phyloP scores from a whole-genome alignment of 31 red algal species.

The Odonthalia washingtoniensis region DNA sequence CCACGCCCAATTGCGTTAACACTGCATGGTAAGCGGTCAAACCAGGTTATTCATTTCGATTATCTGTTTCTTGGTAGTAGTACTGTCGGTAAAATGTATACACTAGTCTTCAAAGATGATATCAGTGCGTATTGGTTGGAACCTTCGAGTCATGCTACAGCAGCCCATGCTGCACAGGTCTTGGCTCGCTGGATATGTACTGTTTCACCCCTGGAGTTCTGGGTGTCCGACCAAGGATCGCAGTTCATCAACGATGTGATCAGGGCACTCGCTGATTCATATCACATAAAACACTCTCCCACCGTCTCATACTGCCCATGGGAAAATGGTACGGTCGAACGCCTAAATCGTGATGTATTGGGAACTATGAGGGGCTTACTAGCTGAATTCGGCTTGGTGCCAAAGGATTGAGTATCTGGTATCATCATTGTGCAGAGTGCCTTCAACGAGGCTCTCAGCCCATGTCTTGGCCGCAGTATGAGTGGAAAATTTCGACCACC shows the following conservation, averaged over 20 bases:
- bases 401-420: neutral
- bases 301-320: constrained; percentile 33
- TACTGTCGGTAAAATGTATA: constrained; percentile 3
- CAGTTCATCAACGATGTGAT: constrained; percentile 50
- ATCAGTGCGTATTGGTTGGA: constrained; percentile 53
- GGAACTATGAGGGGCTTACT: neutral
- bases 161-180: constrained; percentile 26
- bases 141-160: neutral
- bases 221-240: constrained; percentile 60
- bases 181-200: constrained; percentile 24
- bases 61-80: constrained; percentile 45
- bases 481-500: neutral
- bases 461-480: neutral
- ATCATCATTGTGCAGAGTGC: neutral
- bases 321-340: constrained; percentile 25
- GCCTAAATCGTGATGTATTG: neutral
- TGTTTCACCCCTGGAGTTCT: constrained; percentile 25
- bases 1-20: constrained; percentile 49
- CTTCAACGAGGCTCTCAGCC: neutral
- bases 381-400: neutral
- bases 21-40: constrained; percentile 10
- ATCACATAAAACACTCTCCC: neutral
- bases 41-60: constrained; percentile 59
- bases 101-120: constrained; percentile 50
- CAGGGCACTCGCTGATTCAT: neutral